Evolutionary conservation across 352 stramenopile genomes (phyloP), one percentile per base, ranked within the genome.

Genomic region (Globisporangium polare): DNA sequence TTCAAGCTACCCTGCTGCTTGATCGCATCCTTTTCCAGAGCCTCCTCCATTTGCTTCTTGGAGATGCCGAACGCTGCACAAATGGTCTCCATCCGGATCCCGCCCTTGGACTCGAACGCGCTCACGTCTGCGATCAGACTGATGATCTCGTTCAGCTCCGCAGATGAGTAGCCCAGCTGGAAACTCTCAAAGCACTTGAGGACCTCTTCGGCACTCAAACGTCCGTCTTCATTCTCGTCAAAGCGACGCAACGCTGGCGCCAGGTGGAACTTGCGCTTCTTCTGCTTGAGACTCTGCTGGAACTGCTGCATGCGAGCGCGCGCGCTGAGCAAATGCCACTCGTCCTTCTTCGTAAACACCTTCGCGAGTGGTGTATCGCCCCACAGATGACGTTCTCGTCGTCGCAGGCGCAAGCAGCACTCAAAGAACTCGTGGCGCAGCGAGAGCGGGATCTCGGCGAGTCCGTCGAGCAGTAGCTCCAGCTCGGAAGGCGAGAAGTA

Each of bases 401-500:
- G 86, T 17, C 97, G 89, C 84, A 99, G 59, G 47, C 96, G 75
- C 75, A 96, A 62, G 6, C 76, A 81, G 52, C 80, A 82, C 62
- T 87, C 73, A 56, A 96, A 97, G 61, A 97, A 96, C 41, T 92
- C 81, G 59, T 94, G 82, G 5, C 88, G 87, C 24, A 88, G 65
- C 29, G 73, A 68, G 57, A 95, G 81, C 3, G 85, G 80, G 24
- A 94, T 69, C 3, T 66, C 62, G 1, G 62, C 51, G 4, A 97
- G 68, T 4, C 87, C 88, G 5, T 72, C 71, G 24, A 99, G 67
- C 15, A 99, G 73, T 43, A 98, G 63, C 62, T 94, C 95, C 0
- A 99, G 68, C 66, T 99, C 95, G 6, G 81, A 65, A 10, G 95
- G 90, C 57, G 94, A 92, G 78, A 98, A 99, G 63, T 99, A 98